Base-by-base conservation (phyloP, 495 filamentous ascomycete genomes). In the Aspergillus olivimuriae region DNA sequence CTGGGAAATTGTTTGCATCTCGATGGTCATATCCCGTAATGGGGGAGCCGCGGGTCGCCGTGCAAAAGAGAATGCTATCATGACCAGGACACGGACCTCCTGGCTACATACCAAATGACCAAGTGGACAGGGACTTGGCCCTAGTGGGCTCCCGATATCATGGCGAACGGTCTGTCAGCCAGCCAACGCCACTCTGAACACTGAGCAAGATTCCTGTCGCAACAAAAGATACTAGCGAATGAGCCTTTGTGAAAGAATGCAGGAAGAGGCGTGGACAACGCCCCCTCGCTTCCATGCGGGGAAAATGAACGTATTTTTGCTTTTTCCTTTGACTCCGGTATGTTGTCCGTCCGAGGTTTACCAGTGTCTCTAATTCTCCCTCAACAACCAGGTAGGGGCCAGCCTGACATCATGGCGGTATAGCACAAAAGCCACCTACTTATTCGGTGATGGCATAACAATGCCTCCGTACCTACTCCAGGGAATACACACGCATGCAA, bases 271-370 rank as follows among this genome's bases (percentile, higher is more conserved):
- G 5, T 14, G 15, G 2, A 26, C n/a, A 2, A 41, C n/a, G 5
- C 24, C 24, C 24, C 24, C 24, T 28, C 24, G 24, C 24, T 28
- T 41, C 38, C 30, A 16, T 30, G 38, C 38, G 38, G 38, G 38
- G 38, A 41, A 41, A 24, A n/a, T 17, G 18, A 15, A 39, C 14
- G 2, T 12, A 15, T 28, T 5, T 4, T 24, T 39, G 21, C 19
- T 22, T 39, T 39, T 39, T 39, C 8, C 9, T 22, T n/a, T 2
- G 15, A 19, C 2, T 23, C 36, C 12, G 18, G 11, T 14, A 3
- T 41, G n/a, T 4, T 16, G n/a, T n/a, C n/a, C n/a, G n/a, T n/a
- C n/a, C n/a, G n/a, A n/a, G n/a, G n/a, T n/a, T n/a, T n/a, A n/a
- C n/a, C n/a, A n/a, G n/a, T n/a, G n/a, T n/a, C n/a, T n/a, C n/a